Percentiles rank a stretch among this genome's conserved stretches.
These are phyloP conservation scores for Parafenestella ontariensis DNA, from an alignment of 2,329 filamentous ascomycete species.

Conservation along the genomic window DNA sequence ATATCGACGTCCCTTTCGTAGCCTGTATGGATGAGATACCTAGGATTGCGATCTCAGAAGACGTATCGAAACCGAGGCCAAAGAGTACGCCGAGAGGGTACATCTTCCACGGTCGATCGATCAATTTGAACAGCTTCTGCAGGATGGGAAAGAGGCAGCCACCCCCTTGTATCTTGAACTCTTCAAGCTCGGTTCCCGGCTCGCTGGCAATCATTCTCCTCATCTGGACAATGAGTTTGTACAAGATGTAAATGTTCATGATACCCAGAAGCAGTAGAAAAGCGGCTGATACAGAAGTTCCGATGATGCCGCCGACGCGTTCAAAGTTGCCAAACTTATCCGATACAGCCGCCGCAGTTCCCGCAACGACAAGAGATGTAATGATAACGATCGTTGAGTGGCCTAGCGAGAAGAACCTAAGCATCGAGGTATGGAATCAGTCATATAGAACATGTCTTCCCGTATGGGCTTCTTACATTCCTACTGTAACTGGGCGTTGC, in stretches of 20 bases:
- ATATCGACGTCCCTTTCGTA: constrained; percentile 84
- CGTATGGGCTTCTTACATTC: constrained; percentile 60
- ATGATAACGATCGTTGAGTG: constrained; percentile 93
- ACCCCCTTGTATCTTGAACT: constrained; percentile 75
- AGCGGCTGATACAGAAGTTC: constrained; percentile 82
- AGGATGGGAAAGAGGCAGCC: constrained; percentile 78
- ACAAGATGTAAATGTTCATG: constrained; percentile 87
- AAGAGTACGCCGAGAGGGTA: constrained; percentile 86
- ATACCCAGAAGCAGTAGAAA: constrained; percentile 83
- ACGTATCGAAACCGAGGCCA: constrained; percentile 93
- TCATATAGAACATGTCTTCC: not conserved
- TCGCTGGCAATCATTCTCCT: constrained; percentile 63
- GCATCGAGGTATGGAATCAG: not conserved
- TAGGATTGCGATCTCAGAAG: constrained; percentile 88
- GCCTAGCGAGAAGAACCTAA: constrained; percentile 81
- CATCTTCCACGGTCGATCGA: constrained; percentile 89
- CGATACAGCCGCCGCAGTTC: constrained; percentile 83
- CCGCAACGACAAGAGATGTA: constrained; percentile 90
- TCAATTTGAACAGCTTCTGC: constrained; percentile 76
- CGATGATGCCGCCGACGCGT: constrained; percentile 84
- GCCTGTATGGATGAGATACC: constrained; percentile 90
- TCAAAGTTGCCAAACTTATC: constrained; percentile 82
- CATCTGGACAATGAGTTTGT: constrained; percentile 75
- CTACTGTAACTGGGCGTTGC: constrained; percentile 87
- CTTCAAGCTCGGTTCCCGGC: constrained; percentile 56